Conservation (phyloP, 2,329 filamentous ascomycete species). For the Escovopsis sp. region DNA sequence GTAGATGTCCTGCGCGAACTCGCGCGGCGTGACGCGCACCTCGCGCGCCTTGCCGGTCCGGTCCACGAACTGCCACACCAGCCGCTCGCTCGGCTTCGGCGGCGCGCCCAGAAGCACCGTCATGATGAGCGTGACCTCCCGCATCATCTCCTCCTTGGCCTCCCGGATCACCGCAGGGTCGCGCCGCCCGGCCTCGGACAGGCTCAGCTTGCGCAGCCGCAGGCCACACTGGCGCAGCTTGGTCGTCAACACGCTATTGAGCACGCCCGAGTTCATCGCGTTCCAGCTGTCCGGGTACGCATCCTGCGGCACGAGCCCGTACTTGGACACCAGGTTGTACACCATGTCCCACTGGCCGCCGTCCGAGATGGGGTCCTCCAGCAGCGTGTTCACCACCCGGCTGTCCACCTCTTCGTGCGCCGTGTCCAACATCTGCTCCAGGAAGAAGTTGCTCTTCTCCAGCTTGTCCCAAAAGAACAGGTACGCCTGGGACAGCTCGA, state of each 20-base stretch:
- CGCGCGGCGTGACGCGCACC: slow-evolving; percentile 48
- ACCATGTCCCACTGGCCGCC: slow-evolving; percentile 92
- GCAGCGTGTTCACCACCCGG: slow-evolving; percentile 54
- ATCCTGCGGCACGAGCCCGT: slow-evolving; percentile 70
- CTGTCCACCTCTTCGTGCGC: slow-evolving; percentile 54
- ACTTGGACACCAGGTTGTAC: slow-evolving; percentile 70
- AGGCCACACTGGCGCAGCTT: slow-evolving; percentile 79
- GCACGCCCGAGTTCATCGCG: slow-evolving; percentile 50
- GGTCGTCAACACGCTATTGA: slow-evolving; percentile 63
- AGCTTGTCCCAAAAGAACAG: slow-evolving; percentile 92
- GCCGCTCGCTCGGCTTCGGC: slow-evolving; percentile 50
- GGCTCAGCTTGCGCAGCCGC: slow-evolving; percentile 45
- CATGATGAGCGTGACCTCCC: slow-evolving; percentile 66
- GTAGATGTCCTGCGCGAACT: slow-evolving; percentile 56
- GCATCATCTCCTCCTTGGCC: slow-evolving; percentile 59
- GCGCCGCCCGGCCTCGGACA: slow-evolving; percentile 13
- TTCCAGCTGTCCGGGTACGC: slow-evolving; percentile 75
- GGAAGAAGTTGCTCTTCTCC: slow-evolving; percentile 80
- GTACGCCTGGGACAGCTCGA: slow-evolving; percentile 78
- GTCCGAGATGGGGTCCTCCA: slow-evolving; percentile 55
- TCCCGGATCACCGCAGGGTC: slow-evolving; percentile 18
- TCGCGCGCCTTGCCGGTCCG: slow-evolving; percentile 47
- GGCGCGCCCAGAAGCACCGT: slow-evolving; percentile 71
- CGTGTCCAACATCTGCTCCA: slow-evolving; percentile 70
- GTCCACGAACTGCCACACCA: slow-evolving; percentile 70